These are phyloP conservation scores for Fusarium aywerte DNA, from an alignment of 2,329 filamentous ascomycete genomes.

Conservation along the genomic window DNA sequence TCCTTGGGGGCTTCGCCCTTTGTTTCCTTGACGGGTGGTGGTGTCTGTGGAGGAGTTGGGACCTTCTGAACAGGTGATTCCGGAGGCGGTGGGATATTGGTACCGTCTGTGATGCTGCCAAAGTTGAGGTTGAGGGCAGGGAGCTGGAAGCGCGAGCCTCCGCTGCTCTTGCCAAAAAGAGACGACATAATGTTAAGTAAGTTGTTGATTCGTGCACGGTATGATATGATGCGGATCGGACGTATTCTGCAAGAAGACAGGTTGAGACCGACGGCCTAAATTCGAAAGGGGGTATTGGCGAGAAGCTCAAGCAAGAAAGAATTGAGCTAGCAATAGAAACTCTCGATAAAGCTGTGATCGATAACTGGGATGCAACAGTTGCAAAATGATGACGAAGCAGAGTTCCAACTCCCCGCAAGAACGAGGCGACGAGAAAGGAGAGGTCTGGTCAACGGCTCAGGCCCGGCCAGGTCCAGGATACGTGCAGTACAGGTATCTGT, in stretches of 20 bases:
- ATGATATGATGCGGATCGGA: constrained; percentile 25
- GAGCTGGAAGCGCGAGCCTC: constrained; percentile 62
- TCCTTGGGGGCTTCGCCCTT: constrained; percentile 35
- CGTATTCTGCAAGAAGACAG: constrained; percentile 11
- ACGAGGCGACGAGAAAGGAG: constrained; percentile 44
- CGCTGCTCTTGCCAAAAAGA: constrained; percentile 46
- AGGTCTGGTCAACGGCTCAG: constrained; percentile 40
- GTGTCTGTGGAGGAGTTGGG: constrained; percentile 56
- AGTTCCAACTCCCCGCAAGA: constrained; percentile 46
- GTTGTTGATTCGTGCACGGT: constrained; percentile 24
- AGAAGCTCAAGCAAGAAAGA: constrained; percentile 15
- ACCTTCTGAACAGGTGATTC: constrained; percentile 65
- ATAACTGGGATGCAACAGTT: constrained; percentile 30
- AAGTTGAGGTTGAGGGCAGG: constrained; percentile 69
- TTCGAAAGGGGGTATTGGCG: constrained; percentile 20
- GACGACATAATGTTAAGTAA: constrained; percentile 47
- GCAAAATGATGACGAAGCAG: constrained; percentile 43
- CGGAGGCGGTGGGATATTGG: constrained; percentile 67
- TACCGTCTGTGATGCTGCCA: constrained; percentile 68
- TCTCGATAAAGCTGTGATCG: constrained; percentile 19
- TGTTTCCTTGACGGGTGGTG: constrained; percentile 44
- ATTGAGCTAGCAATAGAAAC: constrained; percentile 5
- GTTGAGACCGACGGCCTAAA: constrained; percentile 23
- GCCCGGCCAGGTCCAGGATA: constrained; percentile 28
- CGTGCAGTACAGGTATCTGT: constrained; percentile 21